Evolutionary conservation across 2,329 filamentous ascomycete species (phyloP), one percentile per base, ranked within the genome.

Genomic region (Berkeleyomyces basicola): DNA sequence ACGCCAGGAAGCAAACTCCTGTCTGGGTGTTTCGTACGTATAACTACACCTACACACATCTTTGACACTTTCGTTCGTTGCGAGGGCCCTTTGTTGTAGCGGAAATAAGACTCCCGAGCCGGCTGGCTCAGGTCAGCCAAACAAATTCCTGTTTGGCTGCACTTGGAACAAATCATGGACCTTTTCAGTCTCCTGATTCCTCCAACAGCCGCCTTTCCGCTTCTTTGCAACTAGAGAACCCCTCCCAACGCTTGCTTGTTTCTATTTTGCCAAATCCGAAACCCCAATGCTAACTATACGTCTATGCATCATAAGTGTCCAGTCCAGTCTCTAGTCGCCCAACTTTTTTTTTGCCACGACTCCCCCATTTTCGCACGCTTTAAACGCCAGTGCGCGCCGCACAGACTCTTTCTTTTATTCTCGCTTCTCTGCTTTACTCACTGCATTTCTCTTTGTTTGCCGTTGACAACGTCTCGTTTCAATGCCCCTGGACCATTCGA

Each of bases 261-360:
- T 53, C 49, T 53, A 53, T 53, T 53, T 53, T 53, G 3, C 23
- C 49, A 23, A 37, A 33, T 53, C 49, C 49, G 23, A 53, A 53
- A 53, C 49, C 33, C 33, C 10, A 10, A 53, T 23, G 49, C 49
- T 53, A 53, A 53, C 49, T 10, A 53, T 33, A 37, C 4, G 49
- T 53, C 49, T 53, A 53, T 53, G 49, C 49, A 23, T 23, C 49
- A 14, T 16, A 6, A 47, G 23, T 23, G 23, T 23, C 23, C 23
- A 23, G 23, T 47, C n/a, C 23, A 53, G 16, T 53, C 49, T 7
- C 31, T 33, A 53, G 33, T 33, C 14, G 23, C 11, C 23, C 49
- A 36, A 33, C 49, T 58, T 14, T 43, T 58, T 59, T 33, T 59
- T 59, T 59, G 57, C 57, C 43, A 44, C 57, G 40, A 33, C 57